A percentile compares a stretch with the other conserved stretches of the same genome.
These are phyloP conservation scores for Clonostachys chloroleuca DNA, from an alignment of 2,329 filamentous ascomycete species.

Conservation along the genomic window DNA sequence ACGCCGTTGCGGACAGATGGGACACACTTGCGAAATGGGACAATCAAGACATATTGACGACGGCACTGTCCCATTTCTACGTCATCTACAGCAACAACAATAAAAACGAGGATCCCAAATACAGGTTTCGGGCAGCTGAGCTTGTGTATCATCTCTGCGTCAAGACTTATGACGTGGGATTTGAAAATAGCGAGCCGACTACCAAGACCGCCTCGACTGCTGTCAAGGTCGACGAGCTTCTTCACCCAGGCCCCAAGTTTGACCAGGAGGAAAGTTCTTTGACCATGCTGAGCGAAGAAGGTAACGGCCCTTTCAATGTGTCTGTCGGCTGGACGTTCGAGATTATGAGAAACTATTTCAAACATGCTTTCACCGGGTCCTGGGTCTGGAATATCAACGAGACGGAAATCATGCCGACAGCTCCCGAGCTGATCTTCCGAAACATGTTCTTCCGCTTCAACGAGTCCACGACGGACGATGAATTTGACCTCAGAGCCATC, in stretches of 20 bases:
- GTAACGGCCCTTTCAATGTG: neutral
- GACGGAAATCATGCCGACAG: no score
- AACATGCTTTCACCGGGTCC: neutral
- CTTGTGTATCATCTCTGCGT: slow-evolving; percentile 7
- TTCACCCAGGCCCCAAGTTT: no score
- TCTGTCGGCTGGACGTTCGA: neutral
- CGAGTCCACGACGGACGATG: no score
- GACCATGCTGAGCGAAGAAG: neutral
- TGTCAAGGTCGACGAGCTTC: no score
- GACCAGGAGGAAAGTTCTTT: no score
- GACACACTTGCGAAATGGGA: no score
- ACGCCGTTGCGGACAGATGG: no score
- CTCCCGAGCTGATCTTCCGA: no score
- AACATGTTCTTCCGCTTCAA: no score
- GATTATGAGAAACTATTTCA: neutral
- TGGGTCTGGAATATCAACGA: no score
- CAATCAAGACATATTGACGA: no score
- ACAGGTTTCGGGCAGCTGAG: slow-evolving; percentile 5
- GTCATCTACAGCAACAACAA: slow-evolving; percentile 1
- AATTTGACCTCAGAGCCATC: no score
- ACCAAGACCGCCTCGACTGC: neutral
- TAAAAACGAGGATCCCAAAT: neutral
- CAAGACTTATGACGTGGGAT: slow-evolving; percentile 4
- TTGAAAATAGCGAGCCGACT: neutral
- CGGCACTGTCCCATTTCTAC: slow-evolving; percentile 1